phyloP scores from a whole-genome alignment of 257 asterid species.

The Nicotiana tabacum region DNA sequence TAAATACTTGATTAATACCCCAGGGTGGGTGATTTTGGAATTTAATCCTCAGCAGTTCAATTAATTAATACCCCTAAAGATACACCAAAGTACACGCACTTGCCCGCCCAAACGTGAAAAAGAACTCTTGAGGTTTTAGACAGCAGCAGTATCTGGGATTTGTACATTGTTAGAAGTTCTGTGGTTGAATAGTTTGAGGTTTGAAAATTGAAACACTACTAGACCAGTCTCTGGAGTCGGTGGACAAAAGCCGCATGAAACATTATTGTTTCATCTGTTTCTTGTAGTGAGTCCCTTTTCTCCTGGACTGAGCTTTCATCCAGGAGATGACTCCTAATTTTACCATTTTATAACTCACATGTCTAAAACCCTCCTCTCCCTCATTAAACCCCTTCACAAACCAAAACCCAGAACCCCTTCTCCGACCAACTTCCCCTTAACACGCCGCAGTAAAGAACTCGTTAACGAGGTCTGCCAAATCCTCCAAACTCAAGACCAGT shows the following conservation, averaged over 20 bases:
- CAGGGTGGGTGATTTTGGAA: too few species aligned
- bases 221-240: neutral
- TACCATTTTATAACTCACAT: slow-evolving; percentile 21
- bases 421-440: slow-evolving; percentile 17
- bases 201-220: neutral
- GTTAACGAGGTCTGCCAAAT: slow-evolving; percentile 53
- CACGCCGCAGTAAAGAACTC: slow-evolving; percentile 40
- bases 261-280: neutral
- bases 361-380: slow-evolving; percentile 66
- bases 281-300: neutral
- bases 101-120: neutral
- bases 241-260: neutral
- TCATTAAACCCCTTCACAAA: slow-evolving; percentile 53
- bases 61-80: slow-evolving; percentile 14
- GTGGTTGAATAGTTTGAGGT: neutral
- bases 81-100: neutral
- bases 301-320: slow-evolving; percentile 2
- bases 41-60: neutral
- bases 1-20: too few species aligned
- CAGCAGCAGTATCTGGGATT: neutral
- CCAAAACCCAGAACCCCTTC: slow-evolving; percentile 36
- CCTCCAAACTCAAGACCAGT: slow-evolving; percentile 45
- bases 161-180: neutral
- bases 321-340: slow-evolving; percentile 2
- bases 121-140: neutral